Percentiles rank a stretch among this genome's conserved stretches.
Evolutionary conservation across 345 rosid genomes (phyloP).

Genomic region (Citrus sp.): DNA sequence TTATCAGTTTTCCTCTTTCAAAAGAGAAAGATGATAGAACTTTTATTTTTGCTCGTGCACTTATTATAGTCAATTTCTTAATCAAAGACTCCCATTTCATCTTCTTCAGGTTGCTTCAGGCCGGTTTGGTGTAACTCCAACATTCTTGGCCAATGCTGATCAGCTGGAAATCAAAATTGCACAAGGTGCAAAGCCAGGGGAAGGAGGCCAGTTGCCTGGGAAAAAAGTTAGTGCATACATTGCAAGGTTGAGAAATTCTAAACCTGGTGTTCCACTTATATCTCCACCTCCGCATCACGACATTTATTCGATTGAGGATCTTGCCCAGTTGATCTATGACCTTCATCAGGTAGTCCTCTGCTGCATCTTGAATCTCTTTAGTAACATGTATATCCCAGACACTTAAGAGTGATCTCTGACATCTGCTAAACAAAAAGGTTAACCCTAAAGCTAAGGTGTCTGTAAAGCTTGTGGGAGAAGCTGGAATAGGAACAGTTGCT

Average conservation of each 20-base stretch:
- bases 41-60: not conserved
- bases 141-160: slow-evolving; percentile 92
- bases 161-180: slow-evolving; percentile 98
- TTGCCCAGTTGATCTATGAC: slow-evolving; percentile 96
- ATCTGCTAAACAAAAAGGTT: slow-evolving; percentile 44
- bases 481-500: slow-evolving; percentile 98
- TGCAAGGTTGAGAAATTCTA: slow-evolving; percentile 91
- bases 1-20: not conserved
- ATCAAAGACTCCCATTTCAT: slow-evolving; percentile 11
- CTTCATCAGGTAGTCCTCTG: slow-evolving; percentile 80
- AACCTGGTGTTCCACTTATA: slow-evolving; percentile 99
- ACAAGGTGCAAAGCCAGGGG: slow-evolving; percentile 99
- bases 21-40: not conserved
- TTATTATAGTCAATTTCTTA: not conserved
- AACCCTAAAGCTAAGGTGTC: slow-evolving; percentile 97
- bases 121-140: slow-evolving; percentile 98
- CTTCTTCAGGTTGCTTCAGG: slow-evolving; percentile 93
- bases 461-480: slow-evolving; percentile 97
- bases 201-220: slow-evolving; percentile 98
- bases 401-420: slow-evolving; percentile 8
- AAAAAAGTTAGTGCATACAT: slow-evolving; percentile 99
- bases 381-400: not conserved
- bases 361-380: slow-evolving; percentile 14
- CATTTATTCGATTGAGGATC: slow-evolving; percentile 96
- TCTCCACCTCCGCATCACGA: slow-evolving; percentile 99